Conservation (phyloP, 2,329 filamentous ascomycete genomes). For the Nemania abortiva region DNA sequence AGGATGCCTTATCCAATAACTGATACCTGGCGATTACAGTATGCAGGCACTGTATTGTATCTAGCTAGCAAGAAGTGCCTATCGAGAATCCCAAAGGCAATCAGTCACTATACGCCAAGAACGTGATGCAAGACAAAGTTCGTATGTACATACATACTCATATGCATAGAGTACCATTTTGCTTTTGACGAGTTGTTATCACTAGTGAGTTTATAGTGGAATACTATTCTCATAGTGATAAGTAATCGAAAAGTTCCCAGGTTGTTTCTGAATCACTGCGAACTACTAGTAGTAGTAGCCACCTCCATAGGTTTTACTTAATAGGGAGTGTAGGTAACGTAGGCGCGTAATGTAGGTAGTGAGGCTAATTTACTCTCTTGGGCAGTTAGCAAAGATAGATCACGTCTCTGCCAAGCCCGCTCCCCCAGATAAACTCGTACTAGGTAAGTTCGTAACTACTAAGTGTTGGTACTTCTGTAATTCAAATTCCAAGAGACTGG, state of each 20-base stretch:
- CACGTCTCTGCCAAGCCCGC: constrained; percentile 1
- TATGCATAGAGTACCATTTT: constrained; percentile 8
- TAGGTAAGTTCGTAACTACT: background rate
- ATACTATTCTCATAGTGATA: constrained; percentile 2
- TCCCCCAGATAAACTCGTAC: constrained; percentile 5
- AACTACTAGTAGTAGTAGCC: background rate
- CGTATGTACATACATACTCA: too few species aligned
- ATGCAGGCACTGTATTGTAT: background rate
- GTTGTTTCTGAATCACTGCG: constrained; percentile 1
- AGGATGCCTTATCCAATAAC: too few species aligned
- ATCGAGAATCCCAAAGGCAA: background rate
- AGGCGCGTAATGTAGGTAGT: too few species aligned
- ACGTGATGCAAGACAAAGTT: constrained; percentile 13
- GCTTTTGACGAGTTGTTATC: constrained; percentile 17
- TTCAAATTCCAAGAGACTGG: constrained; percentile 12
- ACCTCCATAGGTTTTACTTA: background rate
- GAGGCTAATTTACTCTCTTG: background rate
- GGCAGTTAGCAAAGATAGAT: background rate
- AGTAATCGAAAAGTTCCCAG: background rate
- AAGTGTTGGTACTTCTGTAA: background rate
- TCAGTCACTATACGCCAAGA: constrained; percentile 17
- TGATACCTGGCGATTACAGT: background rate
- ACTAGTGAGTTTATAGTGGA: constrained; percentile 18
- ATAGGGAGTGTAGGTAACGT: background rate
- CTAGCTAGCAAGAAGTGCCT: background rate